These are phyloP conservation scores for Populus ilicifolia DNA, from an alignment of 345 rosid species.

Conservation along the genomic window DNA sequence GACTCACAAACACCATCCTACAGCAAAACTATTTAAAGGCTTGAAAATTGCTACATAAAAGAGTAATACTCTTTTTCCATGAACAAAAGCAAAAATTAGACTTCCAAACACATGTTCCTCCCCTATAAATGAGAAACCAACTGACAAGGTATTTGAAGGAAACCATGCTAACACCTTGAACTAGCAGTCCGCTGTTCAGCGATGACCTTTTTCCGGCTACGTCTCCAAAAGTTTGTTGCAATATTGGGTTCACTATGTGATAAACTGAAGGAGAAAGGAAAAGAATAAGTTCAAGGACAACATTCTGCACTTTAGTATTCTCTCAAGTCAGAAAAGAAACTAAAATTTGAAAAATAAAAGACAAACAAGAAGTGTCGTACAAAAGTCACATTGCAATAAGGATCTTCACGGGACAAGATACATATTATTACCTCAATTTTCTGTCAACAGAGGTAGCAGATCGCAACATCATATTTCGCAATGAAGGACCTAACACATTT, in stretches of 20 bases:
- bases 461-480: conserved; percentile 64
- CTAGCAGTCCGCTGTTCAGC: conserved; percentile 92
- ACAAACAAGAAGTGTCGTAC: neutral
- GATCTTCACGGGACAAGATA: neutral
- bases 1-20: neutral
- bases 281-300: neutral
- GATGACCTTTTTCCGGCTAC: conserved; percentile 82
- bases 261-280: conserved; percentile 38
- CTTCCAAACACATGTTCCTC: neutral
- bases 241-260: conserved; percentile 95
- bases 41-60: neutral
- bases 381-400: neutral
- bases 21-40: neutral
- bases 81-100: neutral
- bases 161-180: conserved; percentile 58
- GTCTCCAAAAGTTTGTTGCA: conserved; percentile 79
- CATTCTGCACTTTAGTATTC: neutral
- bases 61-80: neutral
- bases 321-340: neutral
- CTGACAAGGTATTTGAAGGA: conserved; percentile 24
- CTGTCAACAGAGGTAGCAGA: conserved; percentile 52
- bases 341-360: neutral
- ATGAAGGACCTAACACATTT: conserved; percentile 59
- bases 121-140: neutral
- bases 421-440: conserved; percentile 59